Percentiles rank a stretch among this genome's conserved stretches.
These are phyloP conservation scores for Arachis monticola DNA, from an alignment of 331 rosid species.

Conservation along the genomic window DNA sequence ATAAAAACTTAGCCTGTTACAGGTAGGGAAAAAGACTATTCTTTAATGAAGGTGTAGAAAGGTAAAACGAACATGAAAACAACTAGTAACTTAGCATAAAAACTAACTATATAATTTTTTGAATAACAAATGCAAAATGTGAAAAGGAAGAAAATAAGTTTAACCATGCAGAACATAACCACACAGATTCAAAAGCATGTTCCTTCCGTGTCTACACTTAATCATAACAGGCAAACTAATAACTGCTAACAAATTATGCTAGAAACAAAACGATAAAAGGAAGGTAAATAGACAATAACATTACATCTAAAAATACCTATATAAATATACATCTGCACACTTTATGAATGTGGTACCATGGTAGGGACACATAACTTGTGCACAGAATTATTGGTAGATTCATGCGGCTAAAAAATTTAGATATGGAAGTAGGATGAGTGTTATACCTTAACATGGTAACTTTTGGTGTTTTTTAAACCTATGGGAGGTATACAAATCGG, in stretches of 20 bases:
- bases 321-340: constrained; percentile 2
- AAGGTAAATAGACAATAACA: no score
- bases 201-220: background rate
- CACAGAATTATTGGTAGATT: constrained; percentile 11
- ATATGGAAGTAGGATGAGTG: no score
- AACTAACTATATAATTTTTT: background rate
- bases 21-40: constrained; percentile 29
- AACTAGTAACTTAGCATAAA: constrained; percentile 16
- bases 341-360: constrained; percentile 1
- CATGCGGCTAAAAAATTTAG: background rate
- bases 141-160: constrained; percentile 9
- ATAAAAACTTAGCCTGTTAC: constrained; percentile 76
- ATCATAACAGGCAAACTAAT: constrained; percentile 13
- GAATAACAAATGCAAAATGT: background rate
- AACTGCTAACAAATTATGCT: background rate
- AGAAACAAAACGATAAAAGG: background rate
- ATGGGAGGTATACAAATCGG: no score
- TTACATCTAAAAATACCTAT: background rate
- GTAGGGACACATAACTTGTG: constrained; percentile 6
- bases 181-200: background rate
- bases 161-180: constrained; percentile 12
- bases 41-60: constrained; percentile 29
- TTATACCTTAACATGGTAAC: no score
- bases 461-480: no score
- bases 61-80: constrained; percentile 6